phyloP scores from a whole-genome alignment of 805 yeast species.

The Myxozyma melibiosi region DNA sequence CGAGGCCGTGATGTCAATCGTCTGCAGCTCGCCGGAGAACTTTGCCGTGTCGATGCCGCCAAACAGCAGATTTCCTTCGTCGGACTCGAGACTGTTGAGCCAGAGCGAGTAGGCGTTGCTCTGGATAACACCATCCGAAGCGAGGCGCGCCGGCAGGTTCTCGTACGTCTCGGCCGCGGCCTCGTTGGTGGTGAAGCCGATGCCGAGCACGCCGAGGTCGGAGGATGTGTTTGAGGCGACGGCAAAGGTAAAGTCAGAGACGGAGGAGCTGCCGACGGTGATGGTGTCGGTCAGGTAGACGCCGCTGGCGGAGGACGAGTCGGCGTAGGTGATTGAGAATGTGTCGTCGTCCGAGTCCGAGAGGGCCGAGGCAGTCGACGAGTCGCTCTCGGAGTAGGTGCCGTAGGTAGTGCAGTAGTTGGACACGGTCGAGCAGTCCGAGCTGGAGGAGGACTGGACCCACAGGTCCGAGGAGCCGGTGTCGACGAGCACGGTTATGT shows the following conservation, averaged over 20 bases:
- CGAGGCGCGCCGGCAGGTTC: slow-evolving; percentile 43
- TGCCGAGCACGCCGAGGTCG: slow-evolving; percentile 53
- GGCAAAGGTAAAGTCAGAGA: slow-evolving; percentile 65
- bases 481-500: slow-evolving; percentile 59
- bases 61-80: slow-evolving; percentile 46
- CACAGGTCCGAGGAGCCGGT: slow-evolving; percentile 78
- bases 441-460: slow-evolving; percentile 55
- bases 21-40: slow-evolving; percentile 44
- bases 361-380: slow-evolving; percentile 35
- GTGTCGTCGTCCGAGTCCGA: slow-evolving; percentile 24
- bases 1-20: slow-evolving; percentile 40
- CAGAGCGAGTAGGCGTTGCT: slow-evolving; percentile 52
- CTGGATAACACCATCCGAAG: slow-evolving; percentile 47
- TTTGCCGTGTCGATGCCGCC: slow-evolving; percentile 51
- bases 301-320: slow-evolving; percentile 54
- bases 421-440: slow-evolving; percentile 42
- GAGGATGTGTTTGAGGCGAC: slow-evolving; percentile 69
- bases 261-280: slow-evolving; percentile 51
- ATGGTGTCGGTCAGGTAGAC: slow-evolving; percentile 67
- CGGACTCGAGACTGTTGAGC: slow-evolving; percentile 43
- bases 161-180: slow-evolving; percentile 36
- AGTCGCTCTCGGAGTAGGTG: slow-evolving; percentile 37
- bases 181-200: slow-evolving; percentile 45
- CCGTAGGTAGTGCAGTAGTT: slow-evolving; percentile 36
- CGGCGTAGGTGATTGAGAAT: slow-evolving; percentile 50